These are phyloP conservation scores for Monotropa hypopitys DNA, from an alignment of 179 eudicot species.

Conservation along the genomic window DNA sequence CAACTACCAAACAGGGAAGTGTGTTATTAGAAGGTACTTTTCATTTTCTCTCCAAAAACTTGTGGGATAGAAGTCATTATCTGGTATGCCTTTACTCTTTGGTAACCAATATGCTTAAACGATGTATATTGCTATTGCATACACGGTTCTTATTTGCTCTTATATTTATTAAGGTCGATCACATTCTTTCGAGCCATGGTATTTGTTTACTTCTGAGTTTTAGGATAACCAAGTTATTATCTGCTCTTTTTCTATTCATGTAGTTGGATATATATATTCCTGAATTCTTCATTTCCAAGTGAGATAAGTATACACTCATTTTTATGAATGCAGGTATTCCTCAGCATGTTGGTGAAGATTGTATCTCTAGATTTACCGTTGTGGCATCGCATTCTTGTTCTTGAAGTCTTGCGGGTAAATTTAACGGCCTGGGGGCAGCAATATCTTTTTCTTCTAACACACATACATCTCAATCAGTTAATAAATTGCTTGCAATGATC, in stretches of 20 bases:
- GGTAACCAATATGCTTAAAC: not conserved
- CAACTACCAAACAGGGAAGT: too few relatives aligned
- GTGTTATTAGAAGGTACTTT: not conserved
- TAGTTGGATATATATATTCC: not conserved
- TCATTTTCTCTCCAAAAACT: not conserved
- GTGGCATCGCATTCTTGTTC: constrained; percentile 98
- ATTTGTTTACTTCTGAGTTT: not conserved
- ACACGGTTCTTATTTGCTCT: not conserved
- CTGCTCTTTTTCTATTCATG: not conserved
- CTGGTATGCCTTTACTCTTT: not conserved
- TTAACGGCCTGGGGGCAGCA: not conserved
- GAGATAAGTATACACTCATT: not conserved
- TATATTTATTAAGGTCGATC: not conserved
- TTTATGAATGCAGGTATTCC: constrained; percentile 60
- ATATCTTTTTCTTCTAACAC: not conserved
- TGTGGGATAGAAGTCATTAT: not conserved
- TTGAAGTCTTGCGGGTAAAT: constrained; percentile 90
- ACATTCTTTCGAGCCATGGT: not conserved
- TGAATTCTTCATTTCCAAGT: not conserved
- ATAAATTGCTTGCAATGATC: not conserved
- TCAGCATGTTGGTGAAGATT: constrained; percentile 82
- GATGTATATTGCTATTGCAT: not conserved
- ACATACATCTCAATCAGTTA: not conserved
- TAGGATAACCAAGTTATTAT: not conserved
- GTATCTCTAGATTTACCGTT: constrained; percentile 85